Base-by-base conservation (phyloP, 257 asterid genomes). In the Perilla frutescens region DNA sequence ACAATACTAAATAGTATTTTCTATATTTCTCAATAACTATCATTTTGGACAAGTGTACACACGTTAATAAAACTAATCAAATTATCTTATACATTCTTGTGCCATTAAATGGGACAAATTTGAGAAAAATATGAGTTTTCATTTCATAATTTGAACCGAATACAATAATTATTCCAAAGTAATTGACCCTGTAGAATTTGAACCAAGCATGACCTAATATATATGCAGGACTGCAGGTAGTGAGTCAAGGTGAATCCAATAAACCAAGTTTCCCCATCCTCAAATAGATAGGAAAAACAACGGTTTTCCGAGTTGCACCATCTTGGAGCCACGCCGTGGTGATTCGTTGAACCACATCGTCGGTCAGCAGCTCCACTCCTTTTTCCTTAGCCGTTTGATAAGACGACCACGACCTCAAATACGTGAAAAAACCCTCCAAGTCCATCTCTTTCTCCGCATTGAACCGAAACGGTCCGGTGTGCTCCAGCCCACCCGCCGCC, bases 251-350 rank as follows among this genome's bases (percentile, higher is more conserved):
- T 82, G 79, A 82, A 43, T 67, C 48, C 36, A 58, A 49, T 26
- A 77, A 73, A 31, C 96, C 90, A 54, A 87, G 85, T 81, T 82
- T 89, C 9, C 97, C 97, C 43, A 91, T 82, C 91, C 96, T 87
- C 59, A 91, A 49, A 63, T 82, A 87, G 63, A 91, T 62, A 36
- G 93, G 97, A 55, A 39, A 86, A 37, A 79, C 82, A 5, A 79
- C 92, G 47, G 70, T 69, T 77, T 87, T 89, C 5, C 73, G 60
- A 20, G 8, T 7, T 7, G 66, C 36, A 0, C 88, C 92, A 70
- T 88, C 90, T 80, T 79, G 93, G 79, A 74, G 68, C 97, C 97
- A 89, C 43, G 91, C 93, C 74, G 40, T 31, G 15, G 53, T 82
- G 65, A 89, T 81, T 39, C 76, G 81, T 53, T 81, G 77, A 51